Conservation (phyloP, 2,329 filamentous ascomycete genomes). For the Verticillium isaacii region DNA sequence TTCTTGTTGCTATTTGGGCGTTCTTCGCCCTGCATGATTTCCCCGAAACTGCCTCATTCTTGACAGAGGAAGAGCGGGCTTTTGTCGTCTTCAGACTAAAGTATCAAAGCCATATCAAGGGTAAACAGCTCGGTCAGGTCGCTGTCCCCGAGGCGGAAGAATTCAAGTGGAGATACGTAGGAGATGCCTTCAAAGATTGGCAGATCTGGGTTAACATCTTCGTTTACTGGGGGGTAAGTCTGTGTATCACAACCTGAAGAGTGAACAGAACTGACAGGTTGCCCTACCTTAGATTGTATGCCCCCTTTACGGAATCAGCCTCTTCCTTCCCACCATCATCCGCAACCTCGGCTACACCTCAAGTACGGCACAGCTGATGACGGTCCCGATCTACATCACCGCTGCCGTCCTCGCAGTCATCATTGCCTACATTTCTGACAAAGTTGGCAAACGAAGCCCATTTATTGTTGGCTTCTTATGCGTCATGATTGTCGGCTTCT, state of each 20-base stretch:
- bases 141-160: conserved; percentile 62
- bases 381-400: conserved; percentile 54
- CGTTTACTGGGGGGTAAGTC: conserved; percentile 59
- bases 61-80: conserved; percentile 64
- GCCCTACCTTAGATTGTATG: conserved; percentile 38
- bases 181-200: conserved; percentile 71
- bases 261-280: neutral
- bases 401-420: conserved; percentile 56
- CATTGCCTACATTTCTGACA: conserved; percentile 51
- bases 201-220: conserved; percentile 64
- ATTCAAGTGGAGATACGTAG: conserved; percentile 72
- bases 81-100: conserved; percentile 68
- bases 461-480: conserved; percentile 51
- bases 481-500: conserved; percentile 52
- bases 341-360: conserved; percentile 52
- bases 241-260: conserved; percentile 14
- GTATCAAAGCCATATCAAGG: conserved; percentile 46
- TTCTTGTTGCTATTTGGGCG: conserved; percentile 59
- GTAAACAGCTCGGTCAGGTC: conserved; percentile 5
- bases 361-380: conserved; percentile 61
- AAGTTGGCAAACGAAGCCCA: conserved; percentile 45
- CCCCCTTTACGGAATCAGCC: conserved; percentile 51
- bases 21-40: conserved; percentile 78
- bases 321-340: conserved; percentile 62
- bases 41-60: conserved; percentile 71